Evolutionary conservation across 208 protist species (phyloP), one percentile per base, ranked within the genome.

Genomic region (Leishmania martiniquensis): DNA sequence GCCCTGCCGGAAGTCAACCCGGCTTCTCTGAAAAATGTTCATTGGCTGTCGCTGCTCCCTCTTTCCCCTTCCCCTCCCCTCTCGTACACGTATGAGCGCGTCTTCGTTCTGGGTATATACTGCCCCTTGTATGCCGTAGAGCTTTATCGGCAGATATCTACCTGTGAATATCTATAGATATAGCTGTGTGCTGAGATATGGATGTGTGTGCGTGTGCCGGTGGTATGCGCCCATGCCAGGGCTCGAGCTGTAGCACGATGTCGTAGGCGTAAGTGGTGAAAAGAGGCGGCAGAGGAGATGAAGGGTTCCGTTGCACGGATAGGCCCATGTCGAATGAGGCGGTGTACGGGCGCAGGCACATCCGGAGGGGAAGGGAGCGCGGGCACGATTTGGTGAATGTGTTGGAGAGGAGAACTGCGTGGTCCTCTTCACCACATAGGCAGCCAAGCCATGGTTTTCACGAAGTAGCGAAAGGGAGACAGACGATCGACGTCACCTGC

Each of bases 1-100:
- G 25, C 76, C 82, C 34, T 60, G 77, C 29, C 77, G 82, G 55
- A 86, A 86, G 2, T 65, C 49, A 15, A 74, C 75, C 0, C 51
- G 45, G 44, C 59, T 76, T 52, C 22, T 62, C 25, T 55, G 63
- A 20, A 82, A 82, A 45, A 82, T 59, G 45, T 78, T 82, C 78
- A 82, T 77, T n/a, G 52, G 47, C 6, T 29, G 47, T 9, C 20
- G 69, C 20, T 29, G 42, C 20, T 0, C 52, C 66, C 25, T 34
- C n/a, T 6, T 34, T 12, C 10, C n/a, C n/a, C 6, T 29, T 22
- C 29, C 20, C 49, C 20, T 29, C 22, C 20, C 0, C 52, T 42
- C 25, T 34, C n/a, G 6, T 34, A 15, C 10, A 1, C 42, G 42
- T 12, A 9, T 45, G 3, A 49, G 42, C 25, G 22, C 25, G 66